Base-by-base conservation (phyloP, 2,329 filamentous ascomycete species). In the Leptoxyphium fumago region DNA sequence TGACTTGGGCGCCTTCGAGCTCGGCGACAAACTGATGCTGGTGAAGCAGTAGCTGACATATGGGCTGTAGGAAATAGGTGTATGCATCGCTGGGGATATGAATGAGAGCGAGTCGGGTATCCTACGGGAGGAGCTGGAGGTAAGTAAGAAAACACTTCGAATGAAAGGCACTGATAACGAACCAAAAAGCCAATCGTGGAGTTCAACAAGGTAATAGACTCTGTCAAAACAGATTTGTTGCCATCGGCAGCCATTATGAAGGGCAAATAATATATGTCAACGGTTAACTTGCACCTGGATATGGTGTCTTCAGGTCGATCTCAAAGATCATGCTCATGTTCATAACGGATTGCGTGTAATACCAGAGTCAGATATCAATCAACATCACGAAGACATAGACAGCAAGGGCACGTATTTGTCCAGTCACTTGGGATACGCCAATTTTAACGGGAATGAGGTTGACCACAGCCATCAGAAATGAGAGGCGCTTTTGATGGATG, bases 71-170 rank as follows among this genome's bases (percentile, higher is more conserved):
- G 54, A 95, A 85, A 50, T 73, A 75, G 5, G 81, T 70, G 63
- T 94, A 79, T 40, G 91, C 73, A 44, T 80, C 70, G 48, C 93
- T 68, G 1, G 89, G 88, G 46, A 96, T 88, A 62, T 95, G 88
- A 57, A 96, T 86, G 48, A 98, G 73, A 56, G 80, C 86, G 55
- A 94, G 78, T 50, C 80, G 81, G 52, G 86, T 86, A 57, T 94
- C 82, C 91, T 96, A 67, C 32, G 4, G 7, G 21, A 26, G 21
- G 21, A 7, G 21, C 7, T 26, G 3, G 21, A 26, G 21, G 21
- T 26, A 3, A 26, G 7, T 7, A 26, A 26, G 21, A 26, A 26
- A 26, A 26, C 21, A 26, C 4, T 26, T 26, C 7, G 21, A 7
- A 7, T 26, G 3, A 7, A 4, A 26, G 21, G 21, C 4, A 26